Percentiles rank a stretch among this genome's conserved stretches.
These are phyloP conservation scores for Hsuehochloa calcarea DNA, from an alignment of 176 grass and related monocot genomes.

Conservation along the genomic window DNA sequence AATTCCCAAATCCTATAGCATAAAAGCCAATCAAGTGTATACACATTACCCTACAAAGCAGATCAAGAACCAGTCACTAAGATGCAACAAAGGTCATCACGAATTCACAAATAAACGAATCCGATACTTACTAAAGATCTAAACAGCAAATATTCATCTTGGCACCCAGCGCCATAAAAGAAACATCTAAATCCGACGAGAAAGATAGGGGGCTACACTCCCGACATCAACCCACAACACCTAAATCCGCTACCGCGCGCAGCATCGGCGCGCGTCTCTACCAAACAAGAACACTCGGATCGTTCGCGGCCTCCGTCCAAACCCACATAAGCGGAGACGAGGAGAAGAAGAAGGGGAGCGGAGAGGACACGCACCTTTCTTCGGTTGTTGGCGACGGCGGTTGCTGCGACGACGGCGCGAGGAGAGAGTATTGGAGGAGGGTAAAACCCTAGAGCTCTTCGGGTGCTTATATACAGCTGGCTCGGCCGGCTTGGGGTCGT, in stretches of 20 bases:
- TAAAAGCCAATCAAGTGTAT: background rate
- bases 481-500: background rate
- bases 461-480: background rate
- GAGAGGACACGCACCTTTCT: conserved; percentile 16
- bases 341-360: background rate
- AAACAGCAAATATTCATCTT: background rate
- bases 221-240: background rate
- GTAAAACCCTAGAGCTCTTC: conserved; percentile 20
- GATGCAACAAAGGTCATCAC: background rate
- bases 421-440: background rate
- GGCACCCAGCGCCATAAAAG: background rate
- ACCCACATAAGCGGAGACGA: background rate
- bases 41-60: background rate
- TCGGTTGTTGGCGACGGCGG: background rate
- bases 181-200: background rate
- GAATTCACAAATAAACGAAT: background rate
- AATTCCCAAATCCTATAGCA: background rate
- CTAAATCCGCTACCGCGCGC: background rate
- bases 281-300: background rate
- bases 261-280: background rate
- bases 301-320: background rate
- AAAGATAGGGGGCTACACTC: background rate
- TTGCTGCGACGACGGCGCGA: background rate
- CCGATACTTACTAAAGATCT: background rate
- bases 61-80: background rate